phyloP scores from a whole-genome alignment of 192 early-diverging fungal genomes.

The Gorgonomyces haynaldii region DNA sequence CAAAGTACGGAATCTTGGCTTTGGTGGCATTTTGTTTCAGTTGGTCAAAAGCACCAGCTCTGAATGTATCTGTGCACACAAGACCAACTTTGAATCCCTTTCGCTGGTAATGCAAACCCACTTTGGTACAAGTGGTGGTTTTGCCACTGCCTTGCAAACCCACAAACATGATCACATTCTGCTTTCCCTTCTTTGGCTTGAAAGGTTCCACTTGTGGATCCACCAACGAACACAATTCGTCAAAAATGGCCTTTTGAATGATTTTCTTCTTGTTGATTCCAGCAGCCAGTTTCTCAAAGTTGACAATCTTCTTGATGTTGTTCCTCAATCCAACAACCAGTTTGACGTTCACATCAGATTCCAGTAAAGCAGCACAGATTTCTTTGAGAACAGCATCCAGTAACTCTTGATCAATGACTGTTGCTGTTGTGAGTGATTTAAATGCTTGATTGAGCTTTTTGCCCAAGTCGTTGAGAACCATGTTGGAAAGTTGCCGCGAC shows the following conservation, averaged over 20 bases:
- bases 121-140: slow-evolving; percentile 93
- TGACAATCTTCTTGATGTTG: slow-evolving; percentile 74
- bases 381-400: slow-evolving; percentile 52
- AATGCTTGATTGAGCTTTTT: slow-evolving; percentile 77
- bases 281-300: slow-evolving; percentile 69
- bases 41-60: slow-evolving; percentile 97
- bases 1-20: slow-evolving; percentile 95
- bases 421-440: slow-evolving; percentile 54
- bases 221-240: slow-evolving; percentile 77
- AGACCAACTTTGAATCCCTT: slow-evolving; percentile 90
- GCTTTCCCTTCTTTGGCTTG: slow-evolving; percentile 68
- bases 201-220: slow-evolving; percentile 74
- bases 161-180: slow-evolving; percentile 94
- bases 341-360: slow-evolving; percentile 83
- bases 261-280: slow-evolving; percentile 60
- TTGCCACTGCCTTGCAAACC: slow-evolving; percentile 93
- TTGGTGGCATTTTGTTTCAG: slow-evolving; percentile 95
- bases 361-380: slow-evolving; percentile 75
- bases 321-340: slow-evolving; percentile 71
- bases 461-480: slow-evolving; percentile 77
- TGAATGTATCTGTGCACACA: slow-evolving; percentile 93
- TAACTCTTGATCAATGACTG: slow-evolving; percentile 83
- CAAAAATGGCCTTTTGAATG: slow-evolving; percentile 78
- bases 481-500: background rate
- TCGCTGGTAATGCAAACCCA: slow-evolving; percentile 81